phyloP scores from a whole-genome alignment of 140 eudicot species.

The Erigeron philadelphicus region DNA sequence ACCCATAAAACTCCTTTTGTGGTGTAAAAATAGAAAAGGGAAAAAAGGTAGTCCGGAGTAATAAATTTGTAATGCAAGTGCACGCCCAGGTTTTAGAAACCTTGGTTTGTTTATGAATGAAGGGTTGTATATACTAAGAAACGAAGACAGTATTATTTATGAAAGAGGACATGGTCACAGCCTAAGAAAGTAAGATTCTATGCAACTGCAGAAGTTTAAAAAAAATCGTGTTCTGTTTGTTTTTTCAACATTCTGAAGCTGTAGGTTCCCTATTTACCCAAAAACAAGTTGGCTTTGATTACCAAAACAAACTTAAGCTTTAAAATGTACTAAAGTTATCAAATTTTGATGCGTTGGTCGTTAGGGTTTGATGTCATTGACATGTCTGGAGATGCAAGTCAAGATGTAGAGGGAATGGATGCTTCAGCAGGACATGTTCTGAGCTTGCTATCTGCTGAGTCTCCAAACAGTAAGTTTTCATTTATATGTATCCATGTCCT shows the following conservation, averaged over 20 bases:
- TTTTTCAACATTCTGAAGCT: slow-evolving; percentile 21
- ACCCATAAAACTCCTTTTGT: neutral
- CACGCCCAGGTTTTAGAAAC: neutral
- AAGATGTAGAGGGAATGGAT: slow-evolving; percentile 79
- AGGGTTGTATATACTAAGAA: slow-evolving; percentile 17
- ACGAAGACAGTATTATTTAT: slow-evolving; percentile 5
- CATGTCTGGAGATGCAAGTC: slow-evolving; percentile 58
- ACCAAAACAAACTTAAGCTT: slow-evolving; percentile 5
- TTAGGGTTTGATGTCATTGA: slow-evolving; percentile 80
- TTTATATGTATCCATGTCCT: neutral
- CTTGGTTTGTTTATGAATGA: neutral
- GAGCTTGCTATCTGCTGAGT: slow-evolving; percentile 62
- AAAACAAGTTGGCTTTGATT: neutral
- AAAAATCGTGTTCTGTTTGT: slow-evolving; percentile 3
- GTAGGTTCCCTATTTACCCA: slow-evolving; percentile 8
- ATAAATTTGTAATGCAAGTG: neutral
- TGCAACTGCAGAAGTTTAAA: slow-evolving; percentile 16
- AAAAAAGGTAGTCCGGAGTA: neutral
- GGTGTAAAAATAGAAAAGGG: neutral
- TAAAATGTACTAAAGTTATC: neutral
- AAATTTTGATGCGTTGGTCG: slow-evolving; percentile 8
- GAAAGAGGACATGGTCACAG: neutral
- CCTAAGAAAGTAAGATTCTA: slow-evolving; percentile 7
- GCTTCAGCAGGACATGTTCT: slow-evolving; percentile 72
- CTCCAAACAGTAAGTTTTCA: slow-evolving; percentile 52